A percentile compares a stretch with the other conserved stretches of the same genome.
phyloP scores from a whole-genome alignment of 202 grass and related monocot species.

The Schoenoplectus triqueter region DNA sequence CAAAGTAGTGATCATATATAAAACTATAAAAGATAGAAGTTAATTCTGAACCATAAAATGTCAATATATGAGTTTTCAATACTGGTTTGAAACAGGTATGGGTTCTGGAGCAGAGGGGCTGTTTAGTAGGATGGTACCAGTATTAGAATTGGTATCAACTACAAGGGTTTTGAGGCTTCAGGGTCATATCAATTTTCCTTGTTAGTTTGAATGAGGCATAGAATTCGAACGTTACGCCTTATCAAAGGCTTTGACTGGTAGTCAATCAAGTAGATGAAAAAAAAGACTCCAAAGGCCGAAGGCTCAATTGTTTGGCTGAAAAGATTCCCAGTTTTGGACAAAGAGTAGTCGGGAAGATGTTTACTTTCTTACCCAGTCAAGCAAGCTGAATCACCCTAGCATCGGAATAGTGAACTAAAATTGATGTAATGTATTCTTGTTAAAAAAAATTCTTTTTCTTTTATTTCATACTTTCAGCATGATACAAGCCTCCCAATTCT shows the following conservation, averaged over 20 bases:
- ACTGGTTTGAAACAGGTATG: not conserved
- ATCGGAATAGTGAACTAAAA: not conserved
- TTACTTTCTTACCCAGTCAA: too few relatives aligned
- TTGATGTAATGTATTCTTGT: not conserved
- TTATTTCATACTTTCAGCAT: not conserved
- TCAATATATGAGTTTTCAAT: not conserved
- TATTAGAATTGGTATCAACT: slow-evolving; percentile 5
- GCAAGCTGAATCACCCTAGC: too few relatives aligned
- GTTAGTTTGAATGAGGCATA: not conserved
- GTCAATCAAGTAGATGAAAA: too few relatives aligned
- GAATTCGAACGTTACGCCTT: not conserved
- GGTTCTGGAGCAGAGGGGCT: not conserved
- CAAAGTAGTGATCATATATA: slow-evolving; percentile 69
- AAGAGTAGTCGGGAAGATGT: too few relatives aligned
- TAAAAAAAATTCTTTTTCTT: not conserved
- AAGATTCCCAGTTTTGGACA: too few relatives aligned
- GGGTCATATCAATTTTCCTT: not conserved
- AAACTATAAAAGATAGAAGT: slow-evolving; percentile 42
- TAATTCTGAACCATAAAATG: not conserved
- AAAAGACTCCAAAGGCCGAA: too few relatives aligned
- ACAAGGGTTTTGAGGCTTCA: not conserved
- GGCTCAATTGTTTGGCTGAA: too few relatives aligned
- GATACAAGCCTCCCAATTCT: not conserved
- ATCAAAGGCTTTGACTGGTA: too few relatives aligned
- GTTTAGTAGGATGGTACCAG: not conserved